A percentile compares a stretch with the other conserved stretches of the same genome.
Conservation (phyloP, 768 basidiomycete genomes). For the Tricholomella constricta region DNA sequence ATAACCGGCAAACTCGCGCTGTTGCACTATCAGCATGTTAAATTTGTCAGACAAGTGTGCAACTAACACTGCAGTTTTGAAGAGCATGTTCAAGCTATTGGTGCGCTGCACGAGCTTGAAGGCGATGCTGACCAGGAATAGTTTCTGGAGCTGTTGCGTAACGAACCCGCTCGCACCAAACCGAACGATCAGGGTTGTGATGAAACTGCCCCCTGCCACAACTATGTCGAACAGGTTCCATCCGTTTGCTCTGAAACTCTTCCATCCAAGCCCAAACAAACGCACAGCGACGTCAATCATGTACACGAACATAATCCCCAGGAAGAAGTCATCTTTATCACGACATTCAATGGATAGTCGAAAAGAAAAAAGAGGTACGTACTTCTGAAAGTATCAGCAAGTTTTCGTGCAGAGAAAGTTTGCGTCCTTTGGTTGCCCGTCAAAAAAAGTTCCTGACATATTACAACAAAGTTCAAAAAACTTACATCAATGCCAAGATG, state of each 20-base stretch:
- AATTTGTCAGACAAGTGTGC: constrained; percentile 4
- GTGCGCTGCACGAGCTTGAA: constrained; percentile 93
- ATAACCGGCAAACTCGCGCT: constrained; percentile 89
- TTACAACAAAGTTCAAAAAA: constrained; percentile 4
- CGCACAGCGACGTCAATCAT: constrained; percentile 76
- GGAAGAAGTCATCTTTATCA: constrained; percentile 72
- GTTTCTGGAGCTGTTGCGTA: constrained; percentile 74
- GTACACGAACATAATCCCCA: constrained; percentile 72
- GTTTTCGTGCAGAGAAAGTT: constrained; percentile 56
- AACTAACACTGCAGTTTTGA: constrained; percentile 92
- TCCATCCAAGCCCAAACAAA: constrained; percentile 82
- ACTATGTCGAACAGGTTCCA: constrained; percentile 94
- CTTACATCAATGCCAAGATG: constrained; percentile 81
- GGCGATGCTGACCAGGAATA: constrained; percentile 91
- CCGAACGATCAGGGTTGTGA: constrained; percentile 76
- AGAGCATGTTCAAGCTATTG: constrained; percentile 88
- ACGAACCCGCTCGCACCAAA: constrained; percentile 52
- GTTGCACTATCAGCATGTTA: constrained; percentile 9
- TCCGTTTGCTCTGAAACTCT: constrained; percentile 83
- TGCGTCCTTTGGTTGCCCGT: constrained; percentile 62
- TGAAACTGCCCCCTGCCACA: constrained; percentile 78
- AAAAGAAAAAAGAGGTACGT: constrained; percentile 21
- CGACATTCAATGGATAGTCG: constrained; percentile 3
- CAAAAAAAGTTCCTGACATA: not conserved
- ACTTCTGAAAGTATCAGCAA: constrained; percentile 64